Evolutionary conservation across 139 green algal species (phyloP), one percentile per base, ranked within the genome.

Genomic region (Zygnema cylindricum): DNA sequence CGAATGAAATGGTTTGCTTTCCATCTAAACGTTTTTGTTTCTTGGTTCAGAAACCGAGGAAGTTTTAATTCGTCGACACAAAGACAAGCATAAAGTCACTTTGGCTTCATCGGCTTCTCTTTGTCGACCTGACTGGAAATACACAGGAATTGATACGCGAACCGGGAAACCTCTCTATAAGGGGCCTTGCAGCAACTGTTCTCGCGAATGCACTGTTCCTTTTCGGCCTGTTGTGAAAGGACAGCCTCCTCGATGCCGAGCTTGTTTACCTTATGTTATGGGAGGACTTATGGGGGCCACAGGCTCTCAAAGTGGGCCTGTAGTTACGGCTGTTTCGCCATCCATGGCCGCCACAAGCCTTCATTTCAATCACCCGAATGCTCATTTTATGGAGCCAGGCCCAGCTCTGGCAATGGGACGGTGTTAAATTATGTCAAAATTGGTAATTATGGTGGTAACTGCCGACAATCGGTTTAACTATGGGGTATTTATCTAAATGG

Each of bases 121-220:
- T 7, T 82, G 36, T 7, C 82, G 82, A 2, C 82, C 82, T 7
- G 82, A 84, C 63, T 87, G 82, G 82, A 82, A 84, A 3, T 87
- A 87, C 82, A 82, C 41, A 2, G 41, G 41, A 36, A 87, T 36
- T 35, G 82, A 87, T 71, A 87, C 82, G 7, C 32, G 41, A 2
- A 36, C n/a, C 16, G 82, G 82, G 73, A 87, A 87, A 11, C 82
- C 82, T 7, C 82, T 87, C 22, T 87, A 87, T 69, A 35, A 84
- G 32, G 82, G 82, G 38, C 82, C 82, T 22, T 87, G 82, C 36
- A 84, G 57, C 38, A 42, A 86, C 38, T 87, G 82, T 25, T 33
- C 57, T 11, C 36, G 41, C 7, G 82, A 85, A 69, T 69, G 39
- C 3, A 87, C 82, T 84, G 82, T 87, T 39, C 82, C 82, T 35